Base-by-base conservation (phyloP, 129 eudicot species). In the Centaurea solstitialis region DNA sequence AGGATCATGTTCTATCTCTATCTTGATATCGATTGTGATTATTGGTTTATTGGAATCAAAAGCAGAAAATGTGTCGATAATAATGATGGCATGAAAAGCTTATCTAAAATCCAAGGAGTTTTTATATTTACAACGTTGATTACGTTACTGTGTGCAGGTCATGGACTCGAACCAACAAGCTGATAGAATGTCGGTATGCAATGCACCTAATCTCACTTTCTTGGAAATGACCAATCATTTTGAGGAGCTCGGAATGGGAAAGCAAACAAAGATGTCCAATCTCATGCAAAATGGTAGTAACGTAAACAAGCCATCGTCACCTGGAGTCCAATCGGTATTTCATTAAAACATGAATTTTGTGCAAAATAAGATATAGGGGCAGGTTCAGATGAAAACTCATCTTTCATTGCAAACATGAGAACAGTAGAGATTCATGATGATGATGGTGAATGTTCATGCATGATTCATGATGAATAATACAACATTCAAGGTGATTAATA, bases 161-260 rank as follows among this genome's bases (percentile, higher is more conserved):
- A 80, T 87, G 68, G 94, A 92, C 74, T 86, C 94, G 12, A 88
- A 88, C 74, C 84, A 86, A 84, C 87, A 90, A 76, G 94, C 79
- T 30, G 93, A 82, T 79, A 81, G 90, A 73, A 37, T 83, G 69
- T 83, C 93, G 0, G 86, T 83, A 76, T 84, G 87, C 74, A 70
- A 75, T 61, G 85, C 91, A 70, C 87, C 86, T 50, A 87, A 87
- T 67, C 61, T 92, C 91, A 80, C 97, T 69, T 92, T 77, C 81
- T 75, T 75, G 88, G 97, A 92, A 73, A 90, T 92, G 89, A 93
- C 94, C 50, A 83, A 86, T 89, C 86, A 86, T 22, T 89, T 87
- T 72, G 92, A 91, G 77, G 87, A 85, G 80, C 88, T 88, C 82
- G 86, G 82, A 76, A 70, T 62, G 20, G 91, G 93, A 71, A 91